A percentile compares a stretch with the other conserved stretches of the same genome.
Conservation (phyloP, 352 stramenopile genomes). For the Globisporangium camurandrum region DNA sequence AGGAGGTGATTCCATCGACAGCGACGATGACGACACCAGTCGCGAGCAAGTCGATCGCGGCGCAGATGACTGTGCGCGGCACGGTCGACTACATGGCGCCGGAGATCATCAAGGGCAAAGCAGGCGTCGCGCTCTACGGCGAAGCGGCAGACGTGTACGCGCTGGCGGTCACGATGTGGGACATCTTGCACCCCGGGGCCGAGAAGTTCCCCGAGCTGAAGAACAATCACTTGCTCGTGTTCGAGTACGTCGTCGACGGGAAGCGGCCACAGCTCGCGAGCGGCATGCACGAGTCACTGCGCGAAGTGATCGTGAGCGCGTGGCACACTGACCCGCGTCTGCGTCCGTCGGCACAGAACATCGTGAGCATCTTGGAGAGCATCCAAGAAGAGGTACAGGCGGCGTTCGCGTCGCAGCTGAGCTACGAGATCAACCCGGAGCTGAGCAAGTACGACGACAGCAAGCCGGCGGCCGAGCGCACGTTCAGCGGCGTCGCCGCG, state of each 20-base stretch:
- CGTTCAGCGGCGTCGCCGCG: slow-evolving; percentile 29
- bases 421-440: slow-evolving; percentile 34
- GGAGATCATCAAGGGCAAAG: slow-evolving; percentile 61
- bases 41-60: no score
- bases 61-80: slow-evolving; percentile 49
- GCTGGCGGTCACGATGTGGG: slow-evolving; percentile 70
- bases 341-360: slow-evolving; percentile 32
- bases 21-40: background rate
- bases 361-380: slow-evolving; percentile 35
- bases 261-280: slow-evolving; percentile 33
- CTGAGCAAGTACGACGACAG: no score
- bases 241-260: slow-evolving; percentile 38
- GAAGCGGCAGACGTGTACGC: slow-evolving; percentile 69
- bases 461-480: slow-evolving; percentile 16
- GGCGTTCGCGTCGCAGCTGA: slow-evolving; percentile 30
- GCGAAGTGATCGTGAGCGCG: slow-evolving; percentile 30
- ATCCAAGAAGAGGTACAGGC: slow-evolving; percentile 41
- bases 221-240: slow-evolving; percentile 57
- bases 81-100: slow-evolving; percentile 79
- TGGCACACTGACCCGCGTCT: slow-evolving; percentile 33
- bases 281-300: slow-evolving; percentile 25
- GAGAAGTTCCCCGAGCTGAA: slow-evolving; percentile 39
- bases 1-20: slow-evolving; percentile 6
- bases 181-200: slow-evolving; percentile 45
- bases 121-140: slow-evolving; percentile 39